Base-by-base conservation (phyloP, 805 yeast species). In the Phaffomyces antillensis region DNA sequence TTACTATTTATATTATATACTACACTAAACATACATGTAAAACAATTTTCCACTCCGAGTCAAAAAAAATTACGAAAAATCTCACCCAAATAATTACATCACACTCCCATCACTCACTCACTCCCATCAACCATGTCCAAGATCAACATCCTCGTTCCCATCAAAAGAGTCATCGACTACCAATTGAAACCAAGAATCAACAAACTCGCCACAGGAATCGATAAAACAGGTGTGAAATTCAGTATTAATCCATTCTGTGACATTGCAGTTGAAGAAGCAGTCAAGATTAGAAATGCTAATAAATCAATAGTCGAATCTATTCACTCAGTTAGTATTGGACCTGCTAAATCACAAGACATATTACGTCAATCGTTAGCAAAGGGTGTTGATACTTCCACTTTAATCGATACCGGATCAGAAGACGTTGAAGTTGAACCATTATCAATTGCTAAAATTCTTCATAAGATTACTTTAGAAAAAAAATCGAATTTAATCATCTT, bases 241-340 rank as follows among this genome's bases (percentile, higher is more conserved):
- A 78, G 88, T 60, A 87, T 91, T 64, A 93, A 93, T 64, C 99
- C 99, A 45, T 93, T 93, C 66, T 93, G 96, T 68, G 99, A 93
- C 67, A 93, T 93, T 61, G 99, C 99, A 9, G 79, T 93, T 43
- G 99, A 93, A 67, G 99, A 93, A 65, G 95, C 98, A 1, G 70
- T 90, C 36, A 77, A 83, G 54, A 75, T 93, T 55, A 80, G 76
- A 58, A 88, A 84, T 53, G 70, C 71, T 34, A 66, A 83, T 62
- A 81, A 82, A 58, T 75, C 62, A 10, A 63, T 76, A 41, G 96
- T 89, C 16, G 96, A 88, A 52, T 70, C 73, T 41, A 81, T 91
- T 51, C 96, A 90, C 61, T 96, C 93, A 7, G 96, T 91, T 13
- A 81, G 96, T 4, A 86, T 90, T 52, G 98, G 98, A 3, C 83